These are phyloP conservation scores for Penicillium sp. DNA, from an alignment of 2,329 filamentous ascomycete species.

Conservation along the genomic window DNA sequence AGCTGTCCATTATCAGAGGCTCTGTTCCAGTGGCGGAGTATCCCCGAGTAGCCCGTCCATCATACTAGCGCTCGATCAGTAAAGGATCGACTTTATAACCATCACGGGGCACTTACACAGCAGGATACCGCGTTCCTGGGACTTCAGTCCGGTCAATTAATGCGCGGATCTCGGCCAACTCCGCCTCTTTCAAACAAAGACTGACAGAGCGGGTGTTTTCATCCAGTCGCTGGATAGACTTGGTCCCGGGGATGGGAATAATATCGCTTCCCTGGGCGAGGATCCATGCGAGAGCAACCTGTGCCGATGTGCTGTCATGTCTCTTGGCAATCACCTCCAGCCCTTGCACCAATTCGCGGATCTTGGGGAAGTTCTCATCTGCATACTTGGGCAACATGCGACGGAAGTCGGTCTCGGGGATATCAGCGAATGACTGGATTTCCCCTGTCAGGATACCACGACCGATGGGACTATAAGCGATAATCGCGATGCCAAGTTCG, in stretches of 20 bases:
- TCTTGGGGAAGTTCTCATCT: slow-evolving; percentile 55
- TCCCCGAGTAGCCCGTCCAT: slow-evolving; percentile 1
- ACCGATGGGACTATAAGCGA: slow-evolving; percentile 45
- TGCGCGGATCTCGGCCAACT: slow-evolving; percentile 13
- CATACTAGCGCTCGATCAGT: slow-evolving; percentile 1
- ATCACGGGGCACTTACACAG: neutral
- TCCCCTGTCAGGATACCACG: slow-evolving; percentile 37
- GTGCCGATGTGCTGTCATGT: slow-evolving; percentile 57
- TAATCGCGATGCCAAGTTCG: slow-evolving; percentile 48
- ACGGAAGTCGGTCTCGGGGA: slow-evolving; percentile 52
- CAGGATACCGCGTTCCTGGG: neutral
- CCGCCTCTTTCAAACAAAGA: slow-evolving; percentile 11
- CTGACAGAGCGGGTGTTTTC: slow-evolving; percentile 9
- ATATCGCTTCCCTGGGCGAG: slow-evolving; percentile 53
- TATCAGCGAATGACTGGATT: slow-evolving; percentile 48
- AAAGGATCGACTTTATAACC: neutral
- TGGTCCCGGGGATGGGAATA: slow-evolving; percentile 32
- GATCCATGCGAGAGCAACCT: slow-evolving; percentile 66
- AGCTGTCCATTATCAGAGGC: neutral
- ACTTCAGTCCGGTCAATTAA: slow-evolving; percentile 8
- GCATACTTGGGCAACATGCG: slow-evolving; percentile 49
- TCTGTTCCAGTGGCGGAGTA: neutral
- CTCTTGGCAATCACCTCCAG: slow-evolving; percentile 52
- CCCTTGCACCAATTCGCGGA: slow-evolving; percentile 53
- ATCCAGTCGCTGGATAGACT: slow-evolving; percentile 13